These are phyloP conservation scores for Adansonia rubrostipa DNA, from an alignment of 441 rosid species.

Conservation along the genomic window DNA sequence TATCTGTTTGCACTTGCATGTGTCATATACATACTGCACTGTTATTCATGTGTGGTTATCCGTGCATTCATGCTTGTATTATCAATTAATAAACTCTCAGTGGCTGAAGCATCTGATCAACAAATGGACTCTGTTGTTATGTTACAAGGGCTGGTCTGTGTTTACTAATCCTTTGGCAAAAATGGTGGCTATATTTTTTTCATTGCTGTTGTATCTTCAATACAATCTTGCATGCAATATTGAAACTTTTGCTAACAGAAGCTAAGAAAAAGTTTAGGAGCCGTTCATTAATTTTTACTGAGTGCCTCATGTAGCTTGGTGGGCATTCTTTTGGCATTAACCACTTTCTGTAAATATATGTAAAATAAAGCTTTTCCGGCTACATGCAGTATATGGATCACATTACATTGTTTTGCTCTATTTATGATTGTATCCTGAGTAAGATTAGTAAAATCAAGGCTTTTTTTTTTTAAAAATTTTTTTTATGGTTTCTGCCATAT, in stretches of 20 bases:
- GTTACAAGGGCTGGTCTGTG: neutral
- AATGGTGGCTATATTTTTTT: neutral
- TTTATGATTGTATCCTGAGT: neutral
- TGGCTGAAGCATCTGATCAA: neutral
- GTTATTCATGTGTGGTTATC: neutral
- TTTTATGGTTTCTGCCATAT: neutral
- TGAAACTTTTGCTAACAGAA: neutral
- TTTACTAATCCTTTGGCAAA: neutral
- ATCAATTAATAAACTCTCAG: conserved; percentile 2
- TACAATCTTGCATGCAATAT: neutral
- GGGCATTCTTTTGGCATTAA: neutral
- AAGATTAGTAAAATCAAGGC: neutral
- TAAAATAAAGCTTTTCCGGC: neutral
- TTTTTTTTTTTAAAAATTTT: neutral
- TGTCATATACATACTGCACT: neutral
- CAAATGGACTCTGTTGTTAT: neutral
- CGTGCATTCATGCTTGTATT: neutral
- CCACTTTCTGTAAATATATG: neutral
- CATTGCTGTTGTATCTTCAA: neutral
- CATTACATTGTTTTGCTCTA: neutral
- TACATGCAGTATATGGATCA: neutral
- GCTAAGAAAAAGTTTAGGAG: neutral
- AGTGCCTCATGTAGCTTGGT: neutral
- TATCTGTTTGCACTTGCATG: neutral
- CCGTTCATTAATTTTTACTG: neutral